Evolutionary conservation across 1,284 basidiomycete genomes (phyloP).

Genomic region (Fomitopsis schrenkii): DNA sequence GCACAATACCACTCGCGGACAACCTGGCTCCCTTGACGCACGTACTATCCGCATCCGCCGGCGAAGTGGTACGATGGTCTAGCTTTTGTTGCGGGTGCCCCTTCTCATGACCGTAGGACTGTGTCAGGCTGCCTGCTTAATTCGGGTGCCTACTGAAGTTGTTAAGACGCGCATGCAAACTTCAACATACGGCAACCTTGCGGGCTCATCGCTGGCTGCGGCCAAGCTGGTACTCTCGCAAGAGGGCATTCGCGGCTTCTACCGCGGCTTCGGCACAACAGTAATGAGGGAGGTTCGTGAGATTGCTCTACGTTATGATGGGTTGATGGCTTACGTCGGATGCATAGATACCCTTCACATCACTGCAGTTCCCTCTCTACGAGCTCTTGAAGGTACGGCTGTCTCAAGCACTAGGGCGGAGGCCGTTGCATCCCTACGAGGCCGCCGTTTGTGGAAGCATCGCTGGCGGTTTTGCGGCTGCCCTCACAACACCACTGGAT

Average conservation of each 20-base stretch:
- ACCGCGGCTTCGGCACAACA: slow-evolving; percentile 77
- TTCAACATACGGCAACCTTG: slow-evolving; percentile 55
- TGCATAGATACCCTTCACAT: slow-evolving; percentile 93
- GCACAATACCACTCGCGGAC: slow-evolving; percentile 53
- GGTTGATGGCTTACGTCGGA: not conserved
- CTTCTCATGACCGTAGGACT: slow-evolving; percentile 20
- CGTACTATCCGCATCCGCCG: slow-evolving; percentile 77
- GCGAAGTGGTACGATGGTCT: slow-evolving; percentile 68
- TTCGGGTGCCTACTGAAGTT: slow-evolving; percentile 93
- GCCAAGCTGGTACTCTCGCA: slow-evolving; percentile 47
- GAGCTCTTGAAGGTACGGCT: slow-evolving; percentile 79
- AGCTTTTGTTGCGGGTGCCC: slow-evolving; percentile 8
- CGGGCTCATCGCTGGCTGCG: slow-evolving; percentile 41
- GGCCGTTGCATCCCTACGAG: slow-evolving; percentile 73
- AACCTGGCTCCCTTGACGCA: slow-evolving; percentile 71
- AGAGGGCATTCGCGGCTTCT: slow-evolving; percentile 70
- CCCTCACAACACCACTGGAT: slow-evolving; percentile 91
- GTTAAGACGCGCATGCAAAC: slow-evolving; percentile 87
- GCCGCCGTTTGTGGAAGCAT: slow-evolving; percentile 91
- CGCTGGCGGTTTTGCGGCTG: slow-evolving; percentile 89
- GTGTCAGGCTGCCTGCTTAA: slow-evolving; percentile 79
- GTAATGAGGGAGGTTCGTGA: slow-evolving; percentile 68
- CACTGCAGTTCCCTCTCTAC: slow-evolving; percentile 96
- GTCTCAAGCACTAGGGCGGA: slow-evolving; percentile 44
- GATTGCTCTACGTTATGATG: not conserved